Base-by-base conservation (phyloP, 2,329 filamentous ascomycete genomes). In the Penicillium sp. region DNA sequence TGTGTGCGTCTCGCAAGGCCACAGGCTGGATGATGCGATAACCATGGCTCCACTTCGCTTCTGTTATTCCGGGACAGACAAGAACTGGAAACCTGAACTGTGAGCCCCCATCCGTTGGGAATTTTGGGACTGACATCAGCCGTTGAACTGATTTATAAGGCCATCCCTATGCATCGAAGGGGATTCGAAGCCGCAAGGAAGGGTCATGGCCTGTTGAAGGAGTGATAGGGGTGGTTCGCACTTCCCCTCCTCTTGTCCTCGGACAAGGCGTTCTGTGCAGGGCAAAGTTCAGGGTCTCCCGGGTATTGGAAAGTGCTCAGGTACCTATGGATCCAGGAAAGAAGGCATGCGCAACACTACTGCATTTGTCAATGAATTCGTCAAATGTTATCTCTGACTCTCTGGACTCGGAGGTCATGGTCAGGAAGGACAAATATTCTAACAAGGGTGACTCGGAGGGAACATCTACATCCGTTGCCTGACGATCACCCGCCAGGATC, bases 11-110 rank as follows among this genome's bases (percentile, higher is more conserved):
- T 45, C 28, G 56, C 55, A 51, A 52, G 56, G 58, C 45, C 52
- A 43, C 43, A 25, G 51, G 57, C 52, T 48, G 54, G 63, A 64
- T 67, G 63, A 64, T 65, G 65, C 61, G 65, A 67, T 65, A 67
- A 64, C 63, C 63, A 62, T 60, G 65, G 65, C 56, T 67, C 65
- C 65, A 67, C 65, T 64, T 63, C 52, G 64, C 62, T 58, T 57
- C 46, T 58, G 55, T 54, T 11, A 52, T 61, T 56, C 62, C 64
- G 61, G 62, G 55, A 58, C 51, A 26, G 33, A 28, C 14, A 19
- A 25, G 52, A 43, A 54, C 52, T 45, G 37, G 37, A 26, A 54
- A 54, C 19, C 38, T 26, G 28, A 38, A 11, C 51, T 16, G 3
- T 42, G 30, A 28, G 38, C 11, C 37, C 26, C 22, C 14, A 7